Base-by-base conservation (phyloP, 2,329 filamentous ascomycete genomes). In the Stagonosporopsis cucurbitacearum region DNA sequence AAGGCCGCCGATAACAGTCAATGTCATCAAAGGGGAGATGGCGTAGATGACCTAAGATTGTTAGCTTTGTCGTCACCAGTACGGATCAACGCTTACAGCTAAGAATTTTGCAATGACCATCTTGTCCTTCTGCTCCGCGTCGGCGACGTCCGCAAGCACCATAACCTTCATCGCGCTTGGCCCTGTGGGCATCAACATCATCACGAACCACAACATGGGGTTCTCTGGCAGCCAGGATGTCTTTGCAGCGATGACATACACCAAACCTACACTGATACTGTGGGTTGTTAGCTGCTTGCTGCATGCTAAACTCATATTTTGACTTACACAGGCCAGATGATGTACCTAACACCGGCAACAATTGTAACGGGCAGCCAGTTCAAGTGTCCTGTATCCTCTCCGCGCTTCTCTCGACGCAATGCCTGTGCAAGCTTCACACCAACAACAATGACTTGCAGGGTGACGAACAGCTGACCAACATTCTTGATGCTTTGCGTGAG, bases 191-290 rank as follows among this genome's bases (percentile, higher is more conserved):
- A 85, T 85, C 25, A 86, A 65, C 83, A 86, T 86, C 80, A 86
- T 80, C 3, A 75, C 78, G 64, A 89, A 89, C 86, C 86, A 89
- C 28, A 90, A 72, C 60, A 89, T 83, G 0, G 86, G 86, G 65
- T 90, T 87, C 3, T 77, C 63, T 3, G 78, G 77, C 2, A 90
- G 66, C 2, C 84, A 35, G 0, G 64, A 60, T 0, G 86, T 88
- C 50, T 78, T 79, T 2, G 77, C 80, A 0, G 84, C 85, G 6
- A 89, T 66, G 0, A 71, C 63, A 62, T 83, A 88, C 7, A 89
- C 79, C 2, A 83, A 30, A 0, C 76, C 76, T 28, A 89, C 85
- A 3, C 81, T 82, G 15, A 83, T 71, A 19, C 64, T 68, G 33
- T 15, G 23, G 7, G 11, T 6, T 28, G 40, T 66, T 50, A 65